Conservation (phyloP, 1,139 yeast species). For the Kodamaea suecica region DNA sequence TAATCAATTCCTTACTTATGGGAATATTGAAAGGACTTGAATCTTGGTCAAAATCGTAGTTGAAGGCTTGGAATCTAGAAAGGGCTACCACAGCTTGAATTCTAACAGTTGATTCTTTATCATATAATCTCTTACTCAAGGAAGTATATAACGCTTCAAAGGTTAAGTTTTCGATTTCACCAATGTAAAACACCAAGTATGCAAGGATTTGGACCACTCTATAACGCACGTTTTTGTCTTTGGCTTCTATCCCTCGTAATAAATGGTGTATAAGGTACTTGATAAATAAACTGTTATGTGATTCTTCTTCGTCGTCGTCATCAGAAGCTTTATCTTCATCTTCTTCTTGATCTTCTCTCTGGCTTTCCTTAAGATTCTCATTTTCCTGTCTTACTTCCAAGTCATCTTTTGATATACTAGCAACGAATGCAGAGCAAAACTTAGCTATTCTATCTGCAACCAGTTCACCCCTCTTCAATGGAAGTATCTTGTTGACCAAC, state of each 20-base stretch:
- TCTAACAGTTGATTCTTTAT: conserved; percentile 76
- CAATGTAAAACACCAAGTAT: conserved; percentile 65
- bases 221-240: conserved; percentile 73
- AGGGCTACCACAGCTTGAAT: conserved; percentile 80
- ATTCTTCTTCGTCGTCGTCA: conserved; percentile 21
- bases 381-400: conserved; percentile 17
- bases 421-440: conserved; percentile 66
- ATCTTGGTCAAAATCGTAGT: conserved; percentile 40
- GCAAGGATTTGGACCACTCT: conserved; percentile 80
- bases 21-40: conserved; percentile 18
- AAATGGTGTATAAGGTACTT: conserved; percentile 64
- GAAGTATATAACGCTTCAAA: conserved; percentile 62
- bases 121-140: conserved; percentile 63
- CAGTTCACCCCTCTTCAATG: conserved; percentile 66
- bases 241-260: conserved; percentile 72
- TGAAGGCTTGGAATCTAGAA: conserved; percentile 67
- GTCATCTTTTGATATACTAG: conserved; percentile 42
- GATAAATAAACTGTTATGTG: conserved; percentile 49
- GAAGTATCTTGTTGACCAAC: conserved; percentile 61
- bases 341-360: conserved; percentile 16
- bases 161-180: conserved; percentile 73
- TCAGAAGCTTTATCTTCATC: conserved; percentile 6
- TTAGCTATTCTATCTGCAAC: conserved; percentile 78
- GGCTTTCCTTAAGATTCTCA: background rate
- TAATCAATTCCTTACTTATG: conserved; percentile 28